A percentile compares a stretch with the other conserved stretches of the same genome.
These are phyloP conservation scores for Marvania coccoides DNA, from an alignment of 139 green algal genomes.

Conservation along the genomic window DNA sequence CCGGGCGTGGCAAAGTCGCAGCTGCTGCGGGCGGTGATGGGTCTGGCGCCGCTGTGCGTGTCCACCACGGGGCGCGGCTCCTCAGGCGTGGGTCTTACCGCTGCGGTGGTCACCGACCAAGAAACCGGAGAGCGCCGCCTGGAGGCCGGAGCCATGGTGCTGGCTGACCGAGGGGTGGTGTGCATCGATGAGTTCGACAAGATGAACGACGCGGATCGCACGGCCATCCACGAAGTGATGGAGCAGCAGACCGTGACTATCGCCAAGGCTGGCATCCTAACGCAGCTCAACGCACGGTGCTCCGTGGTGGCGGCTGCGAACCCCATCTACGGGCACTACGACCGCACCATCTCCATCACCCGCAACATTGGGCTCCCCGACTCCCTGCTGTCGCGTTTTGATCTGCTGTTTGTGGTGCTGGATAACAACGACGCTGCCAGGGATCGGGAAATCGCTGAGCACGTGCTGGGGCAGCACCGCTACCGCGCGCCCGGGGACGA, in stretches of 20 bases:
- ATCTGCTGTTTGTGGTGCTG: constrained; percentile 95
- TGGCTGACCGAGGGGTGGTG: constrained; percentile 94
- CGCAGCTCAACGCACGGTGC: constrained; percentile 93
- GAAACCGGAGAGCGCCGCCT: constrained; percentile 91
- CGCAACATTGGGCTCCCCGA: constrained; percentile 96
- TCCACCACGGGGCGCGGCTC: constrained; percentile 93
- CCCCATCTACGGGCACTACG: constrained; percentile 46
- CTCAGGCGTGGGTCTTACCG: constrained; percentile 94
- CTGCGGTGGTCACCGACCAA: constrained; percentile 86
- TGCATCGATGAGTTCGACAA: constrained; percentile 99
- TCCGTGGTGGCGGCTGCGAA: constrained; percentile 66
- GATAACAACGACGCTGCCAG: constrained; percentile 74
- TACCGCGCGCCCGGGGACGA: constrained; percentile 73
- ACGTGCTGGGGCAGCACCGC: constrained; percentile 87
- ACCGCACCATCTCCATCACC: constrained; percentile 71
- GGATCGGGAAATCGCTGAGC: constrained; percentile 67
- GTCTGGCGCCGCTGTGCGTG: constrained; percentile 82
- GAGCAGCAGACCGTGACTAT: constrained; percentile 98
- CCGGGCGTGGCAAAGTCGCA: constrained; percentile 68
- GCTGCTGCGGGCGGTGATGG: constrained; percentile 92
- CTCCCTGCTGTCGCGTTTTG: constrained; percentile 95
- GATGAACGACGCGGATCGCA: constrained; percentile 95
- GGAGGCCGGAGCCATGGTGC: constrained; percentile 97
- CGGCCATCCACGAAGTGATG: constrained; percentile 98
- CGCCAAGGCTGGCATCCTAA: constrained; percentile 96